Evolutionary conservation across 495 filamentous ascomycete species (phyloP).

Genomic region (Penicillium silybi): DNA sequence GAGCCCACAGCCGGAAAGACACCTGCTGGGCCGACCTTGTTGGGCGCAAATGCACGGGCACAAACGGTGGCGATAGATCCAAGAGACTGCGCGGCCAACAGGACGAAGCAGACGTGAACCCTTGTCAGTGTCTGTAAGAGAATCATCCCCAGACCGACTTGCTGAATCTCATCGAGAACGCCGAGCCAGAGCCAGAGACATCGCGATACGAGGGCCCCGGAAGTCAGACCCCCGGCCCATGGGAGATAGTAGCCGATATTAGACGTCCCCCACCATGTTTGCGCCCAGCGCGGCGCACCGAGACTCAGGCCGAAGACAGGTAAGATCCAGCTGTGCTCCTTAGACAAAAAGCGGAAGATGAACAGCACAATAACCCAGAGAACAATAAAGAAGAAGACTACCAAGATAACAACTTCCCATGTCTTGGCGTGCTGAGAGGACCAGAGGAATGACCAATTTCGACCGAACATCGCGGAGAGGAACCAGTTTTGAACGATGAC

Average conservation of each 20-base stretch:
- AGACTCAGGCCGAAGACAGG: constrained; percentile 65
- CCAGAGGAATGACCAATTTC: constrained; percentile 62
- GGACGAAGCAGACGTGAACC: constrained; percentile 52
- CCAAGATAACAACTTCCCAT: constrained; percentile 50
- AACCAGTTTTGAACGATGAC: constrained; percentile 50
- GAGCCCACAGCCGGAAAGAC: constrained; percentile 57
- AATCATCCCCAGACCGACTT: constrained; percentile 56
- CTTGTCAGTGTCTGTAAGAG: constrained; percentile 59
- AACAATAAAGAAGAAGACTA: constrained; percentile 55
- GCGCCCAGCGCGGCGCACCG: constrained; percentile 60
- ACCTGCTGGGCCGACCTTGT: constrained; percentile 54
- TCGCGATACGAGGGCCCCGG: constrained; percentile 50
- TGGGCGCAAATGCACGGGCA: constrained; percentile 54
- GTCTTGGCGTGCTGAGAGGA: constrained; percentile 31
- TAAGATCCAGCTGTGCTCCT: constrained; percentile 59
- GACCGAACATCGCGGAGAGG: constrained; percentile 26
- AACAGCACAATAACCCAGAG: constrained; percentile 51
- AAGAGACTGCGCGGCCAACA: constrained; percentile 55
- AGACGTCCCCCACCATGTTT: constrained; percentile 60
- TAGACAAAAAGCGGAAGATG: constrained; percentile 46
- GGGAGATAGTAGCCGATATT: constrained; percentile 57
- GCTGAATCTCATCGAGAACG: constrained; percentile 58
- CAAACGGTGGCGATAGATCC: constrained; percentile 56
- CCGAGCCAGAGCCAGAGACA: constrained; percentile 64
- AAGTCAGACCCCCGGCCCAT: constrained; percentile 48